phyloP scores from a whole-genome alignment of 139 green algal species.

The Chlorella sp. region DNA sequence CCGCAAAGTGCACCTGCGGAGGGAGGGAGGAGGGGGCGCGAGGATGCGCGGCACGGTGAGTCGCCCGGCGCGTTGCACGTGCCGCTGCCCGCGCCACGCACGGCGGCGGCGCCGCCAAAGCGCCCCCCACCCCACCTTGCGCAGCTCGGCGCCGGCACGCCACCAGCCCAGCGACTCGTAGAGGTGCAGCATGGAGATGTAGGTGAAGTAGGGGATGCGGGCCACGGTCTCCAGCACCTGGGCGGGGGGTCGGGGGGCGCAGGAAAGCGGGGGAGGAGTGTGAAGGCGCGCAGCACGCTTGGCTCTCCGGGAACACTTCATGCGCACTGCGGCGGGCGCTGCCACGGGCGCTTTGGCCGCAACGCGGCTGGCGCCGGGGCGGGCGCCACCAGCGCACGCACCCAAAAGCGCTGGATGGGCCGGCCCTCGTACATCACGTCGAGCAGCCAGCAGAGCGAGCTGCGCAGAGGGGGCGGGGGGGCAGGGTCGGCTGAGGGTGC shows the following conservation, averaged over 20 bases:
- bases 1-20: constrained; percentile 82
- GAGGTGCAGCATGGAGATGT: constrained; percentile 94
- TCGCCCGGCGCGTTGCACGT: not conserved
- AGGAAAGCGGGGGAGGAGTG: no score
- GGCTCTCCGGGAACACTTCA: no score
- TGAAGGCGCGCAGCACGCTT: no score
- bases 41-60: not conserved
- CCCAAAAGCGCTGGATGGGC: constrained; percentile 87
- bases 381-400: no score
- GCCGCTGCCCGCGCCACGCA: not conserved
- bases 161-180: constrained; percentile 92
- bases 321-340: no score
- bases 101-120: not conserved
- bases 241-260: no score
- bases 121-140: constrained; percentile 62
- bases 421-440: constrained; percentile 76
- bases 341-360: no score
- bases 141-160: constrained; percentile 77
- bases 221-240: constrained; percentile 93
- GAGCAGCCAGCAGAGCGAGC: constrained; percentile 74
- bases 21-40: not conserved
- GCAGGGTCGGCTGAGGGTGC: no score
- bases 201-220: constrained; percentile 97
- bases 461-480: no score
- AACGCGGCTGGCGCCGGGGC: no score